Evolutionary conservation across 176 grass and related monocot species (phyloP).

Genomic region (Triticum monococcum): DNA sequence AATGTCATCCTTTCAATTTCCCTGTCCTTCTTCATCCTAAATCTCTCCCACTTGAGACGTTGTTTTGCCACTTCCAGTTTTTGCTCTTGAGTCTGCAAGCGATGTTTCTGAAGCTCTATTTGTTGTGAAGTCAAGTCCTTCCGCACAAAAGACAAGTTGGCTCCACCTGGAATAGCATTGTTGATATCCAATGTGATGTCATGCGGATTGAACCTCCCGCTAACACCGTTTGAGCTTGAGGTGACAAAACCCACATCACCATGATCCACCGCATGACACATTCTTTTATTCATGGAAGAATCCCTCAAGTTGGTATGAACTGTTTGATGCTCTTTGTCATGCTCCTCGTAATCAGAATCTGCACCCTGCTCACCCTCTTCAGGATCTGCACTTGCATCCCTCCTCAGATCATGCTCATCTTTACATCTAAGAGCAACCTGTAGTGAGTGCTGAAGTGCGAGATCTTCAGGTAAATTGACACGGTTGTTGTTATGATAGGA

Average conservation of each 20-base stretch:
- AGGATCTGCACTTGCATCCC: constrained; percentile 39
- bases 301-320: constrained; percentile 36
- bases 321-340: constrained; percentile 52
- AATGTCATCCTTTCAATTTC: constrained; percentile 74
- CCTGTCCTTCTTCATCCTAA: constrained; percentile 79
- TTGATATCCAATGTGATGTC: constrained; percentile 61
- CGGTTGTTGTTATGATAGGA: constrained; percentile 95
- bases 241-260: constrained; percentile 46
- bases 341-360: constrained; percentile 57
- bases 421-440: constrained; percentile 69
- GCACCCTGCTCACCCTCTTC: constrained; percentile 61
- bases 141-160: constrained; percentile 28
- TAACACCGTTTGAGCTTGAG: constrained; percentile 38
- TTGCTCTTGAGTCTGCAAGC: constrained; percentile 60
- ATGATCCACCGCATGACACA: constrained; percentile 31
- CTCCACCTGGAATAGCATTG: constrained; percentile 41
- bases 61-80: constrained; percentile 58
- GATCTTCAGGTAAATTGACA: constrained; percentile 74
- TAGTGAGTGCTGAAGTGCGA: constrained; percentile 68
- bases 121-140: constrained; percentile 45
- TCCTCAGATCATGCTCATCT: constrained; percentile 58
- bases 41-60: constrained; percentile 70
- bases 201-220: constrained; percentile 28
- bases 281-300: constrained; percentile 53
- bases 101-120: constrained; percentile 49